Percentiles rank a stretch among this genome's conserved stretches.
These are phyloP conservation scores for Pachyrhizus erosus DNA, from an alignment of 306 rosid species.

Conservation along the genomic window DNA sequence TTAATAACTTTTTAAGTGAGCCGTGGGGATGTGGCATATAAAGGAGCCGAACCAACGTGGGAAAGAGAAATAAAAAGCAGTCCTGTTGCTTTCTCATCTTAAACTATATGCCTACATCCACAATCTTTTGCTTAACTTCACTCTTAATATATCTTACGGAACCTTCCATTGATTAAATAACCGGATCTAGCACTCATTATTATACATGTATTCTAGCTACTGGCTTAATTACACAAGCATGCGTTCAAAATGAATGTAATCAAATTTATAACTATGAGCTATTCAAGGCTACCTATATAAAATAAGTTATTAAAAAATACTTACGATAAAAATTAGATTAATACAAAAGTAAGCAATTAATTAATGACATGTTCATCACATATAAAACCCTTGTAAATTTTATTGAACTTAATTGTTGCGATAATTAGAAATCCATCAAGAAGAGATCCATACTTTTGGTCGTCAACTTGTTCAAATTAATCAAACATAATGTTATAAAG, in stretches of 20 bases:
- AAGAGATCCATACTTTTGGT: slow-evolving; percentile 43
- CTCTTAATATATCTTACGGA: not conserved
- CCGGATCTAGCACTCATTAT: not conserved
- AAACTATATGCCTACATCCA: not conserved
- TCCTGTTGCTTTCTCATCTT: slow-evolving; percentile 48
- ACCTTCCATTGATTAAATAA: not conserved
- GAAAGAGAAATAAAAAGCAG: not conserved
- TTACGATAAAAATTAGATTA: not conserved
- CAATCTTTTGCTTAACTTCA: slow-evolving; percentile 1
- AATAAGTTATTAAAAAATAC: not conserved
- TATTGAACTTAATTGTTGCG: slow-evolving; percentile 22
- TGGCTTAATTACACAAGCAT: not conserved
- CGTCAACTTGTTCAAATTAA: slow-evolving; percentile 51
- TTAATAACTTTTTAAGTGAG: not conserved
- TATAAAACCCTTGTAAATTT: slow-evolving; percentile 27
- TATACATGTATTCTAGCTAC: not conserved
- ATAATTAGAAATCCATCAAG: slow-evolving; percentile 33
- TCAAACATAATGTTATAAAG: slow-evolving; percentile 32
- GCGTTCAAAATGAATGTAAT: not conserved
- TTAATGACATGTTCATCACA: not conserved
- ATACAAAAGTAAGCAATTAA: not conserved
- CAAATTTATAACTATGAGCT: not conserved
- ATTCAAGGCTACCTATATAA: not conserved
- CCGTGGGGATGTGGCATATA: not conserved
- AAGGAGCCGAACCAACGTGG: not conserved